Evolutionary conservation across 805 yeast genomes (phyloP).

Genomic region (Maudiozyma pseudohumilis): DNA sequence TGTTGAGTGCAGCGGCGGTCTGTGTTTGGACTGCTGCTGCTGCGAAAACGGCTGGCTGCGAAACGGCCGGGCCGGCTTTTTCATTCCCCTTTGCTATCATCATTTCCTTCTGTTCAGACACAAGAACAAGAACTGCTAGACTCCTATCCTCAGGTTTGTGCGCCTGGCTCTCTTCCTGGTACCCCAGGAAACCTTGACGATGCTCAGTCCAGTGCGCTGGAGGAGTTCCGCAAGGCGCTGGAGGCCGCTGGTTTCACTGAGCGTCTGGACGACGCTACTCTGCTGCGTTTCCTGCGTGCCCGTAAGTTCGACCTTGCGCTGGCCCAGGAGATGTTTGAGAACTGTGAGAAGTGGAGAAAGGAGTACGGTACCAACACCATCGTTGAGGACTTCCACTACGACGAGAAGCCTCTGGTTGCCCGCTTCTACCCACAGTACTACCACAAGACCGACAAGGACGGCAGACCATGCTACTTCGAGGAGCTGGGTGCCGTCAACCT

Average conservation of each 20-base stretch:
- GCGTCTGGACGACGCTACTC: conserved; percentile 79
- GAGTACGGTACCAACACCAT: conserved; percentile 82
- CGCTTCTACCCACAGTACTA: conserved; percentile 91
- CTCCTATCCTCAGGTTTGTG: conserved; percentile 63
- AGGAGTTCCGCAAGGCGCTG: conserved; percentile 47
- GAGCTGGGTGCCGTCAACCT: conserved; percentile 87
- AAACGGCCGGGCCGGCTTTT: no score
- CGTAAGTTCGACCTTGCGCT: conserved; percentile 81
- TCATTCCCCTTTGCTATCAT: no score
- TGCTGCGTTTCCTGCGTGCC: conserved; percentile 83
- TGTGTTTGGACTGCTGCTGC: no score
- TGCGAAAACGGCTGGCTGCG: no score
- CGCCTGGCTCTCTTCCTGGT: conserved; percentile 59
- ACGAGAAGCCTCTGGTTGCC: conserved; percentile 88
- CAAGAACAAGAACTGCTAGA: conserved; percentile 28
- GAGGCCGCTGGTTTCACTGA: conserved; percentile 56
- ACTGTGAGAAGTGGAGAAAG: conserved; percentile 87
- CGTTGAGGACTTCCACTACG: conserved; percentile 77
- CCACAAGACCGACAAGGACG: conserved; percentile 94
- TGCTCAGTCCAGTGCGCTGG: conserved; percentile 53
- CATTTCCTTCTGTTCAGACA: conserved; percentile 2
- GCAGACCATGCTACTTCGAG: conserved; percentile 92
- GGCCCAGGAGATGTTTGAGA: conserved; percentile 72
- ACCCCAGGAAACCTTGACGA: conserved; percentile 71
- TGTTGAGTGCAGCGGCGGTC: no score